Evolutionary conservation across 2,329 filamentous ascomycete genomes (phyloP), one percentile per base, ranked within the genome.

Genomic region (Aspergillus carbonarius): DNA sequence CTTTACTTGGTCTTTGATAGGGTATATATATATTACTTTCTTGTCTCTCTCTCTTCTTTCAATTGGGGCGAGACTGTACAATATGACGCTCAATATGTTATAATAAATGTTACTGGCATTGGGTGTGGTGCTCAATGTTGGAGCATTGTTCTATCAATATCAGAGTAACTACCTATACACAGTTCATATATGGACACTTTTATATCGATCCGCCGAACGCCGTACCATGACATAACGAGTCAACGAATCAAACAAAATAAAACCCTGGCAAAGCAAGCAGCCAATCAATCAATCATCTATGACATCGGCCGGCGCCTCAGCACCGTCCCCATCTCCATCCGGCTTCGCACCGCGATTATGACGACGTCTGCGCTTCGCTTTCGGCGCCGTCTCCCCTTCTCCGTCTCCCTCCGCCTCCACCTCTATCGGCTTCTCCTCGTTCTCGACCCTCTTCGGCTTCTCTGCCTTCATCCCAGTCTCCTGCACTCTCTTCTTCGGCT

Each of bases 401-500:
- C 30, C 48, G 5, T 12, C 51, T 8, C 20, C 51, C 4, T 44
- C 49, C 51, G 62, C 66, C 4, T 49, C 56, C 32, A 63, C 63
- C 60, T 71, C 67, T 46, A 57, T 58, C 42, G 56, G 61, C 46
- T 58, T 60, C 50, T 66, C 63, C 49, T 65, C 58, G 30, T 56
- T 42, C 48, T 61, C 57, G 15, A 61, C 57, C 35, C 34, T 52
- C 25, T 62, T 63, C 50, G 65, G 61, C 57, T 67, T 64, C 32
- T 64, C 61, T 54, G 64, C 55, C 27, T 62, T 55, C 23, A 61
- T 55, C 56, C 56, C 65, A 13, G 61, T 30, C 40, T 70, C 66
- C 13, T 63, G 66, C 3, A 25, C 60, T 47, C 68, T 68, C 63
- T 73, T 75, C 68, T 79, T 80, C 27, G 78, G 70, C 66, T 80